phyloP scores from a whole-genome alignment of 345 rosid genomes.

The Sonneratia alba region DNA sequence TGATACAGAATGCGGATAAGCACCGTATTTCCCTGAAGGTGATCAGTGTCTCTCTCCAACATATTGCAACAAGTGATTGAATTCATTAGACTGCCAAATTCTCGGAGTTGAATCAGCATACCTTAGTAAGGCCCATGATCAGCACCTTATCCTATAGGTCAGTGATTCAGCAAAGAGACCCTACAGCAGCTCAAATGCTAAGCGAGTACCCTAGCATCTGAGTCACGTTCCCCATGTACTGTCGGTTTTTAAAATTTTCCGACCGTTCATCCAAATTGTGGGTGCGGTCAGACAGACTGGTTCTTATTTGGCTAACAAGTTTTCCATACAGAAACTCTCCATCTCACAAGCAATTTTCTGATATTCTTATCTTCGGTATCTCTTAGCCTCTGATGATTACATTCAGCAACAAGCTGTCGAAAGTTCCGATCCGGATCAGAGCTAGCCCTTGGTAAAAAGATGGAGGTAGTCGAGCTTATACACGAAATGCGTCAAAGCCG shows the following conservation, averaged over 20 bases:
- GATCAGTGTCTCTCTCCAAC: not conserved
- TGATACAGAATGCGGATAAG: not conserved
- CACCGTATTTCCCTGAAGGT: not conserved
- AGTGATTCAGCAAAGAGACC: too few species aligned
- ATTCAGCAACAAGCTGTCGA: not conserved
- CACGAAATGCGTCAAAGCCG: constrained; percentile 8
- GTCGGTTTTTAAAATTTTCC: too few species aligned
- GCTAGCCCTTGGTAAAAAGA: not conserved
- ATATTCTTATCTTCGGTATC: too few species aligned
- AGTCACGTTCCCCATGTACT: constrained; percentile 41
- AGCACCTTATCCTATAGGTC: not conserved
- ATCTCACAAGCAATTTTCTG: not conserved
- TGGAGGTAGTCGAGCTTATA: not conserved
- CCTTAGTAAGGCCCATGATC: not conserved
- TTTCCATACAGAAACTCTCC: not conserved
- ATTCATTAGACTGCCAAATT: too few species aligned
- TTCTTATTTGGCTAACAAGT: not conserved
- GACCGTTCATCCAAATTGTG: too few species aligned
- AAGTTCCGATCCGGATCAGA: not conserved
- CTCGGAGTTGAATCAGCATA: not conserved
- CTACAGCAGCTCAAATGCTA: constrained; percentile 39
- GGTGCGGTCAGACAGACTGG: too few species aligned
- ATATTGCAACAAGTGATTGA: not conserved
- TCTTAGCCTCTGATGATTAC: not conserved
- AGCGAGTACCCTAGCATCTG: constrained; percentile 67